Evolutionary conservation across 2,329 filamentous ascomycete genomes (phyloP), one percentile per base, ranked within the genome.

Genomic region (Bipolaris oryzae): DNA sequence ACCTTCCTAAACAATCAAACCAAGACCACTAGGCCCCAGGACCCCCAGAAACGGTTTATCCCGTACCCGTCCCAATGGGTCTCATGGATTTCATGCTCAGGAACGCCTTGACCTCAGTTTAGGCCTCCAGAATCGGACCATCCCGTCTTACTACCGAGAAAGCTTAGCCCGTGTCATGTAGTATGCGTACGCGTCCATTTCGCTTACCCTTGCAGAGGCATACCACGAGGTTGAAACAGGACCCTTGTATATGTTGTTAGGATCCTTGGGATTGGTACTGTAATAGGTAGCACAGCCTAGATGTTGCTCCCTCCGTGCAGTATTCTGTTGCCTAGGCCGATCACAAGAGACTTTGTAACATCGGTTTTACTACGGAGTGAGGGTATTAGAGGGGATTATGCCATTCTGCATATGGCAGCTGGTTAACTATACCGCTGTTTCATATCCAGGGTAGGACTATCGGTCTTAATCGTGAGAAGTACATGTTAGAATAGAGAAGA

Each of bases 141-240:
- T 50, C 46, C 48, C 38, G 34, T 25, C 25, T 31, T 16, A 5
- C 23, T 44, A 18, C 15, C 43, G 23, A 13, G 45, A 56, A 59
- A 54, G 56, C 59, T 59, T 61, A 44, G 34, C 15, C 16, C 46
- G 33, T 11, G 10, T 28, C 16, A 15, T 11, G 33, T 49, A 28
- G 25, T 28, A 28, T 28, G 25, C 25, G 55, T 9, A 43, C 37
- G 31, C 31, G 31, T 37, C 9, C 18, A 42, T 16, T 18, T 23
- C 43, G 46, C 43, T 57, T 16, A 20, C 41, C 38, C 44, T 49
- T 49, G 38, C 45, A 39, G 49, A 58, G 55, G 52, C 60, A 52
- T 49, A 61, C 57, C 20, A 21, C 51, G 51, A 61, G 60, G 57
- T 57, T 45, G 41, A 55, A 42, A 35, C 25, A 33, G 28, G 28